Percentiles rank a stretch among this genome's conserved stretches.
Evolutionary conservation across 192 early-diverging fungal species (phyloP).

Genomic region (Umbelopsis sp.): DNA sequence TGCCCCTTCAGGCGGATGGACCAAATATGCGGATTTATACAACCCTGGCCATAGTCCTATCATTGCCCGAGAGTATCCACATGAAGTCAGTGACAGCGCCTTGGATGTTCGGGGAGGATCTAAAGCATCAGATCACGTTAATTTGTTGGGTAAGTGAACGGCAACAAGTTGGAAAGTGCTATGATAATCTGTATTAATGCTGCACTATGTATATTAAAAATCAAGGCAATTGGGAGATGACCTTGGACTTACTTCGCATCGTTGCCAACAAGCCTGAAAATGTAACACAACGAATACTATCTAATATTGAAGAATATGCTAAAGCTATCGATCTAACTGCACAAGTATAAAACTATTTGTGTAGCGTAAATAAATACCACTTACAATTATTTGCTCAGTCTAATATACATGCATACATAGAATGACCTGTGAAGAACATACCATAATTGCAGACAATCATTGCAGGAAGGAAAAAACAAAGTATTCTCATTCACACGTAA

Average conservation of each 20-base stretch:
- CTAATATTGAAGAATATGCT: constrained; percentile 30
- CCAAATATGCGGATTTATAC: constrained; percentile 64
- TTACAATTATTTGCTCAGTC: too few species aligned
- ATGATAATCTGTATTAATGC: neutral
- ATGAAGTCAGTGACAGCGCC: constrained; percentile 56
- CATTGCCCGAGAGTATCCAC: constrained; percentile 72
- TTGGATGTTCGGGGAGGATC: constrained; percentile 75
- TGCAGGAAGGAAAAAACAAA: too few species aligned
- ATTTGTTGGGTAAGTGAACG: constrained; percentile 82
- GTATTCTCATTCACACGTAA: too few species aligned
- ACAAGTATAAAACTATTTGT: neutral
- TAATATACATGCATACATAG: too few species aligned
- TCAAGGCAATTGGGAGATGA: neutral
- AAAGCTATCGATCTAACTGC: constrained; percentile 7
- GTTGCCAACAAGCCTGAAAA: constrained; percentile 26
- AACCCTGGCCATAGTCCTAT: constrained; percentile 78
- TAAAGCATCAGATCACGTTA: constrained; percentile 82
- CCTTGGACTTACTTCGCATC: constrained; percentile 35
- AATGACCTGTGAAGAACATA: too few species aligned
- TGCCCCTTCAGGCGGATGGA: constrained; percentile 71
- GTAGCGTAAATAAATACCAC: too few species aligned
- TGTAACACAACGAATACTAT: constrained; percentile 27
- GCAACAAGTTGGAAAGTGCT: constrained; percentile 30
- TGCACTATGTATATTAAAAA: neutral
- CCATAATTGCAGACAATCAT: too few species aligned